These are phyloP conservation scores for Plantago elongata DNA, from an alignment of 257 asterid genomes.

Conservation along the genomic window DNA sequence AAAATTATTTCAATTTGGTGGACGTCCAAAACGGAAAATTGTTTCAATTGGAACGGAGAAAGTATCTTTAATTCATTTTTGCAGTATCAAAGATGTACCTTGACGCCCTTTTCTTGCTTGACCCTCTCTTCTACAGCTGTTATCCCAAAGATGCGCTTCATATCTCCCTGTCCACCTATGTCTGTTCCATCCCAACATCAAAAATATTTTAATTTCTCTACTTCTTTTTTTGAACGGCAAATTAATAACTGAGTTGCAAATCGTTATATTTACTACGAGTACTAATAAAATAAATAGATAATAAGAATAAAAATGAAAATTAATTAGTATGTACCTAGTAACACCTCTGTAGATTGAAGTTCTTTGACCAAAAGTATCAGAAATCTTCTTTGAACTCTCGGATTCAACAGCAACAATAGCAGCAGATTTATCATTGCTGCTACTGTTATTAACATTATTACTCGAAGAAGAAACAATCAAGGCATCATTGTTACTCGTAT, in stretches of 20 bases:
- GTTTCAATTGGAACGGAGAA: too few relatives aligned
- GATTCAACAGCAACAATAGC: slow-evolving; percentile 50
- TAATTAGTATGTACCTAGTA: slow-evolving; percentile 68
- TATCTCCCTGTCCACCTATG: slow-evolving; percentile 99
- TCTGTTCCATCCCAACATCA: slow-evolving; percentile 32
- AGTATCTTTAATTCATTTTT: neutral
- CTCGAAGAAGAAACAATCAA: slow-evolving; percentile 46
- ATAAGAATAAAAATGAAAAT: neutral
- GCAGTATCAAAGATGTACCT: slow-evolving; percentile 46
- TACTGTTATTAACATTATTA: slow-evolving; percentile 8
- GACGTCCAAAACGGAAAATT: too few relatives aligned
- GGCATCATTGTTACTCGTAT: slow-evolving; percentile 26
- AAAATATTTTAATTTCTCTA: neutral
- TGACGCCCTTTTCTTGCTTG: slow-evolving; percentile 99
- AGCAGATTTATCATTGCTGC: slow-evolving; percentile 23
- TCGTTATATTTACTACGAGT: too few relatives aligned
- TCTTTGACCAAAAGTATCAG: slow-evolving; percentile 88
- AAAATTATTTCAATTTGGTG: too few relatives aligned
- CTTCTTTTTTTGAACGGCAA: too few relatives aligned
- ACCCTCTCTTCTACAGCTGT: slow-evolving; percentile 98
- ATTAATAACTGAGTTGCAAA: too few relatives aligned
- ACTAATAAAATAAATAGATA: neutral
- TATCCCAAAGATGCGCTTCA: slow-evolving; percentile 99
- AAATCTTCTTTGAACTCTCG: slow-evolving; percentile 47
- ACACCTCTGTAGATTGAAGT: slow-evolving; percentile 97